Percentiles rank a stretch among this genome's conserved stretches.
phyloP scores from a whole-genome alignment of 805 yeast species.

The Metschnikowia santaceciliae region DNA sequence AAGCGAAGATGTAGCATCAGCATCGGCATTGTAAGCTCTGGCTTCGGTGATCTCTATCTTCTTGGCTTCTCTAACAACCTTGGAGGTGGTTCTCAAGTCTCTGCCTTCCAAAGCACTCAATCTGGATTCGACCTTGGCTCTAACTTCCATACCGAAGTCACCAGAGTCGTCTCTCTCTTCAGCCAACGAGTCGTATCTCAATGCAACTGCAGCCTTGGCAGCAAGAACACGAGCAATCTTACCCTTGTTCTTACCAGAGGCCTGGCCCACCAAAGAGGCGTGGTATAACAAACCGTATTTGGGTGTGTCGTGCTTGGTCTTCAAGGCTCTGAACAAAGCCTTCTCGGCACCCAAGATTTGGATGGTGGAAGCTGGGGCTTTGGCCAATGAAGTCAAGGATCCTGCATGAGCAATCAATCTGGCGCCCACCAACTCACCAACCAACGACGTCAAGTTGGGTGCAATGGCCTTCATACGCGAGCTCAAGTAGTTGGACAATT shows the following conservation, averaged over 20 bases:
- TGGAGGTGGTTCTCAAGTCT: conserved; percentile 86
- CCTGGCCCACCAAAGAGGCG: conserved; percentile 90
- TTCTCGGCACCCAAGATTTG: conserved; percentile 97
- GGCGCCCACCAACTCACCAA: conserved; percentile 99
- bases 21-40: conserved; percentile 90
- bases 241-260: conserved; percentile 96
- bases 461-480: conserved; percentile 99
- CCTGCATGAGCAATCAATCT: conserved; percentile 98
- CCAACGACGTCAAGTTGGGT: conserved; percentile 92
- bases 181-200: conserved; percentile 93
- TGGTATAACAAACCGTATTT: conserved; percentile 94
- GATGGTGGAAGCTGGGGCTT: conserved; percentile 98
- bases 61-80: conserved; percentile 75
- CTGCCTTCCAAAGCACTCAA: conserved; percentile 95
- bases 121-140: conserved; percentile 92
- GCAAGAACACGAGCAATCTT: conserved; percentile 98
- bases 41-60: conserved; percentile 85
- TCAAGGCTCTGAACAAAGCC: conserved; percentile 92
- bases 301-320: conserved; percentile 96
- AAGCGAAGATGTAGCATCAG: conserved; percentile 59
- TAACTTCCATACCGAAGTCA: conserved; percentile 84
- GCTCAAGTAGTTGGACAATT: conserved; percentile 82
- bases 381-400: conserved; percentile 90
- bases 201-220: conserved; percentile 95
- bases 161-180: conserved; percentile 97